Base-by-base conservation (phyloP, 2,329 filamentous ascomycete species). In the Penicillium hordei region DNA sequence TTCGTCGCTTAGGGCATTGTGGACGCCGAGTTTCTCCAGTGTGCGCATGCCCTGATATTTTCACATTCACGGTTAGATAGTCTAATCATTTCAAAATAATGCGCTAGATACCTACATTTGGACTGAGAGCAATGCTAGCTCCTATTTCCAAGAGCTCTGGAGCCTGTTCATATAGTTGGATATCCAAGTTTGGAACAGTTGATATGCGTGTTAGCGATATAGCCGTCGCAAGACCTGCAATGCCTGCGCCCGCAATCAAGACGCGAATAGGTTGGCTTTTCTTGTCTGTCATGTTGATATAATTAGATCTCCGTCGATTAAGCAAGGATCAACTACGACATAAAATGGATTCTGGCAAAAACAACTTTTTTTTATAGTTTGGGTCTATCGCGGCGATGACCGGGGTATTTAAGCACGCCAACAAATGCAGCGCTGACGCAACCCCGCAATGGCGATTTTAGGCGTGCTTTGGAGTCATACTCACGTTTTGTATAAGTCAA, bases 91-190 rank as follows among this genome's bases (percentile, higher is more conserved):
- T 25, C 23, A 3, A 15, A 3, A 12, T 8, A 7, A 33, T 13
- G 31, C 21, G 19, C 1, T 2, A 29, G 4, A 10, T 12, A 19
- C 58, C 31, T 60, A 70, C 82, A 65, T 84, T 84, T 1, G 81
- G 80, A 2, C 82, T 81, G 6, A 64, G 54, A 2, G 60, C 60
- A 23, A 64, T 63, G 19, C 58, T 63, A 9, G 58, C 62, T 29
- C 60, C 58, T 17, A 64, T 63, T 31, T 64, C 60, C 13, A 54
- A 27, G 5, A 61, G 62, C 46, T 79, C 77, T 1, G 68, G 63
- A 0, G 82, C 78, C 39, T 77, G 75, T 55, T 84, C 82, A 60
- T 82, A 84, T 25, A 83, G 68, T 57, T 82, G 75, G 0, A 83
- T 75, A 23, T 78, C 71, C 36, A 82, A 66, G 9, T 74, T 68